phyloP scores from a whole-genome alignment of 345 rosid genomes.

The Nephelium lappaceum region DNA sequence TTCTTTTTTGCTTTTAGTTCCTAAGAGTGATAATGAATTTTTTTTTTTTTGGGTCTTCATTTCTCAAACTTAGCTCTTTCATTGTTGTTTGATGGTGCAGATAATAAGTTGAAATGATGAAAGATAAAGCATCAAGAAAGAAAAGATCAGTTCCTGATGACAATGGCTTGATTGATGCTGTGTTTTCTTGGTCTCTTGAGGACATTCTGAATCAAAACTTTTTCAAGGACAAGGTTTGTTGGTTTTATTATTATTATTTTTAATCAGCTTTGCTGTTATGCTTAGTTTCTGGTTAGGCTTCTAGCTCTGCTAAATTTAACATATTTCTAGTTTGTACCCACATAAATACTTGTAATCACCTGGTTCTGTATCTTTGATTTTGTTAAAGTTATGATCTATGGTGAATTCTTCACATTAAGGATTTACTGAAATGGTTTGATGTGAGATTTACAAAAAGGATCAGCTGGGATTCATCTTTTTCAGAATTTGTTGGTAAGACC shows the following conservation, averaged over 20 bases:
- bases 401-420: too few species aligned
- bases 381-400: too few species aligned
- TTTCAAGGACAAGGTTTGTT: constrained; percentile 30
- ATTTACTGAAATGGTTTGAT: too few species aligned
- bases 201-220: constrained; percentile 36
- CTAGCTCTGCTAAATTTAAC: neutral
- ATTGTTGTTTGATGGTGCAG: neutral
- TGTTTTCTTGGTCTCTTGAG: constrained; percentile 40
- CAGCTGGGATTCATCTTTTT: too few species aligned
- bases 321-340: neutral
- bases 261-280: neutral
- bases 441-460: too few species aligned
- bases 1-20: neutral
- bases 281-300: neutral
- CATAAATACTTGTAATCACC: too few species aligned
- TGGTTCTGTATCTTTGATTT: too few species aligned
- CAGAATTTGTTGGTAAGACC: too few species aligned
- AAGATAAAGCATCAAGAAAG: neutral
- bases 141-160: neutral
- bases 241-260: too few species aligned
- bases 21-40: neutral
- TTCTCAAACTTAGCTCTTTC: neutral
- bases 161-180: constrained; percentile 1
- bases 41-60: neutral
- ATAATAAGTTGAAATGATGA: neutral